Base-by-base conservation (phyloP, 2,329 filamentous ascomycete genomes). In the Blumeria hordei region DNA sequence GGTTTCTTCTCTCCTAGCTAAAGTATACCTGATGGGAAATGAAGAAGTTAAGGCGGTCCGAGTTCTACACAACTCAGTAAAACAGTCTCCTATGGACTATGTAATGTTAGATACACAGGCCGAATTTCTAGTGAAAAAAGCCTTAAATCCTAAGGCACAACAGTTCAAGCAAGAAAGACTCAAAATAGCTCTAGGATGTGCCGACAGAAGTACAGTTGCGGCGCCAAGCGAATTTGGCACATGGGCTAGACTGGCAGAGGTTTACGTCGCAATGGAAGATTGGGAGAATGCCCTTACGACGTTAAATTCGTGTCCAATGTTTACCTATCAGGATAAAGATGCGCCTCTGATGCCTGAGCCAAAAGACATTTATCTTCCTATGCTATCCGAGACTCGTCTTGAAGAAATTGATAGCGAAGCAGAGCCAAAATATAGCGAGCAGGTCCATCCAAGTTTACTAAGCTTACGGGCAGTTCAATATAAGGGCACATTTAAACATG, bases 241-340 rank as follows among this genome's bases (percentile, higher is more conserved):
- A 0, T 98, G 92, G 92, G 90, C 92, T 56, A 77, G 88, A 56
- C 70, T 98, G 59, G 88, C 88, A 2, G 87, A 96, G 66, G 84
- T 96, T 35, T 98, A 98, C 62, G 85, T 96, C 55, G 78, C 83
- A 53, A 78, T 94, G 69, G 92, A 98, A 66, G 86, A 94, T 65
- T 98, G 92, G 88, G 92, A 96, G 65, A 80, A 96, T 61, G 92
- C 92, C 0, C 75, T 98, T 28, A 81, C 94, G 5, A 96, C 92
- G 3, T 75, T 98, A 54, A 98, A 98, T 70, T 98, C 92, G 16
- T 98, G 92, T 67, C 92, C 92, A 8, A 98, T 98, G 92, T 98
- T 98, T 68, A 98, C 92, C 6, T 96, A 98, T 68, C 92, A 96
- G 68, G 92, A 98, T 69, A 96, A 95, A 68, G 92, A 98, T 66